A percentile compares a stretch with the other conserved stretches of the same genome.
These are phyloP conservation scores for Aspergillus coremiiformis DNA, from an alignment of 495 filamentous ascomycete species.

Conservation along the genomic window DNA sequence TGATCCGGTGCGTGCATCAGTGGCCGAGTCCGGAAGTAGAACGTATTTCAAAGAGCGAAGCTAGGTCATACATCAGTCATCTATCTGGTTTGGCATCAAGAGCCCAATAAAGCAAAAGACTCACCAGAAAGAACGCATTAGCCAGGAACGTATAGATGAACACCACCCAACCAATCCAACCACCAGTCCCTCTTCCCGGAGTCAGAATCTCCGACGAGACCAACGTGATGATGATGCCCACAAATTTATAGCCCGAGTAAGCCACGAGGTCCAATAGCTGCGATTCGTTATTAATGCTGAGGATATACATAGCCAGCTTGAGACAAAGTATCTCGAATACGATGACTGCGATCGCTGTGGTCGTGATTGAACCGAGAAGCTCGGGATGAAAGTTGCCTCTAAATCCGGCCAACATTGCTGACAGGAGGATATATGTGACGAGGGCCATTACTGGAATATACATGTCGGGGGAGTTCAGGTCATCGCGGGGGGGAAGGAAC, in stretches of 20 bases:
- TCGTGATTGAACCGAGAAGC: slow-evolving; percentile 80
- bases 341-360: slow-evolving; percentile 72
- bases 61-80: slow-evolving; percentile 41
- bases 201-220: slow-evolving; percentile 68
- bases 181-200: slow-evolving; percentile 68
- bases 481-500: slow-evolving; percentile 92
- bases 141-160: slow-evolving; percentile 88
- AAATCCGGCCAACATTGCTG: slow-evolving; percentile 80
- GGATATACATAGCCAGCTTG: slow-evolving; percentile 87
- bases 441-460: slow-evolving; percentile 88
- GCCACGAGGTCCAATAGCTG: slow-evolving; percentile 90
- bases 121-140: slow-evolving; percentile 92
- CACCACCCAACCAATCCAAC: slow-evolving; percentile 80
- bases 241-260: slow-evolving; percentile 98
- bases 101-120: slow-evolving; percentile 13
- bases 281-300: slow-evolving; percentile 79
- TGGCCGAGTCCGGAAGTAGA: slow-evolving; percentile 74
- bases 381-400: slow-evolving; percentile 92
- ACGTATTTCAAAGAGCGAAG: slow-evolving; percentile 94
- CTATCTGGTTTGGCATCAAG: slow-evolving; percentile 1
- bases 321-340: slow-evolving; percentile 79
- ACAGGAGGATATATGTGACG: slow-evolving; percentile 93
- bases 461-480: slow-evolving; percentile 97
- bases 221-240: slow-evolving; percentile 85
- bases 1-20: slow-evolving; percentile 54